Evolutionary conservation across 2,329 filamentous ascomycete species (phyloP).

Genomic region (Neofusicoccum umdonicola): DNA sequence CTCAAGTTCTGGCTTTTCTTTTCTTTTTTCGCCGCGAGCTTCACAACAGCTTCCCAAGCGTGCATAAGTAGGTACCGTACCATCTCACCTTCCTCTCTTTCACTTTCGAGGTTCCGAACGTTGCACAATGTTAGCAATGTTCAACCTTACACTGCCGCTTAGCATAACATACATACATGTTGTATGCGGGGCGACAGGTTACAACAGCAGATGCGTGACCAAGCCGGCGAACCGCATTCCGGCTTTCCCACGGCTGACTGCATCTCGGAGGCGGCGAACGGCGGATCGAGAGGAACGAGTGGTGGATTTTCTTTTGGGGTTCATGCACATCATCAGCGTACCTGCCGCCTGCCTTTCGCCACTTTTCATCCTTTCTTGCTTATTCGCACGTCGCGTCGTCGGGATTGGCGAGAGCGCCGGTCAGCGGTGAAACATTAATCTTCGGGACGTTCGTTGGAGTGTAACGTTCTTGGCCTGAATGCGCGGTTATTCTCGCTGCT

Average conservation of each 20-base stretch:
- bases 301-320: neutral
- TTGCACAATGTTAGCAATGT: neutral
- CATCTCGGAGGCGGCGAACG: neutral
- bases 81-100: neutral
- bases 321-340: neutral
- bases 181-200: neutral
- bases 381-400: no score
- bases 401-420: no score
- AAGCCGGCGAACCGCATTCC: neutral
- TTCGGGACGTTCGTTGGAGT: no score
- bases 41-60: neutral
- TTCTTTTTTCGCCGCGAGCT: neutral
- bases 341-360: no score
- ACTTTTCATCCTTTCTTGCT: no score
- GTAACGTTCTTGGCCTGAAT: no score
- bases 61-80: conserved; percentile 11
- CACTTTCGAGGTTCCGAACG: neutral
- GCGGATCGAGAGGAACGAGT: neutral
- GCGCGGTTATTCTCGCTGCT: no score
- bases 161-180: neutral
- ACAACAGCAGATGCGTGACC: neutral
- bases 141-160: conserved; percentile 5
- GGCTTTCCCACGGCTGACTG: neutral
- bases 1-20: neutral
- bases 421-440: no score